phyloP scores from a whole-genome alignment of 2,329 filamentous ascomycete species.

The Microdochium paspali region DNA sequence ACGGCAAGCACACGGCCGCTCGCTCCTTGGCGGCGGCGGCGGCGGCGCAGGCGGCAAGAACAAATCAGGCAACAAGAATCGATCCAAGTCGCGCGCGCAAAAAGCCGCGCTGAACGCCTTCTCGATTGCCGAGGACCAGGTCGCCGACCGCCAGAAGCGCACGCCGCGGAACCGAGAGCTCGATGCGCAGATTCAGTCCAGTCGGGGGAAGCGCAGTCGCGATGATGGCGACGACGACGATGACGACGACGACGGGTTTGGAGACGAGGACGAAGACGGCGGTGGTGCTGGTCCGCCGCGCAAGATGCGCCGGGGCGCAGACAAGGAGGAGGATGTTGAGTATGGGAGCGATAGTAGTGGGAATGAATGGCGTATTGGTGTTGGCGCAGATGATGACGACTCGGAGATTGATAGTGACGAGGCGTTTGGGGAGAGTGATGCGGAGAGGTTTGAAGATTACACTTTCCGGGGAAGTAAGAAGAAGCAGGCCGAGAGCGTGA shows the following conservation, averaged over 20 bases:
- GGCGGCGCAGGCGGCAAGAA: constrained; percentile 18
- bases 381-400: constrained; percentile 48
- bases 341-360: constrained; percentile 78
- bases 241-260: constrained; percentile 34
- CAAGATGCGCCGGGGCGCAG: constrained; percentile 32
- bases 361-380: constrained; percentile 74
- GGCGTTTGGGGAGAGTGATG: constrained; percentile 81
- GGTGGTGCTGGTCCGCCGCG: constrained; percentile 46
- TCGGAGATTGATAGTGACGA: constrained; percentile 62
- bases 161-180: constrained; percentile 42
- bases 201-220: constrained; percentile 29
- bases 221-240: constrained; percentile 35
- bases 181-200: constrained; percentile 27
- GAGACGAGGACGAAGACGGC: constrained; percentile 49
- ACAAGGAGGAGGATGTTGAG: constrained; percentile 50
- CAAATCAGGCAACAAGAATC: constrained; percentile 24
- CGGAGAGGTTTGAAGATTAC: constrained; percentile 75
- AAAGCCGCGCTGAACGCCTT: constrained; percentile 48
- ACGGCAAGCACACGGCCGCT: constrained; percentile 47
- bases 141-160: constrained; percentile 35
- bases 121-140: constrained; percentile 43
- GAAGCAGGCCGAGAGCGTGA: constrained; percentile 29
- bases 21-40: constrained; percentile 25
- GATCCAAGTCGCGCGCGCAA: constrained; percentile 37
- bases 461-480: constrained; percentile 42